Base-by-base conservation (phyloP, 2,329 filamentous ascomycete species). In the Dothidotthia symphoricarpi region DNA sequence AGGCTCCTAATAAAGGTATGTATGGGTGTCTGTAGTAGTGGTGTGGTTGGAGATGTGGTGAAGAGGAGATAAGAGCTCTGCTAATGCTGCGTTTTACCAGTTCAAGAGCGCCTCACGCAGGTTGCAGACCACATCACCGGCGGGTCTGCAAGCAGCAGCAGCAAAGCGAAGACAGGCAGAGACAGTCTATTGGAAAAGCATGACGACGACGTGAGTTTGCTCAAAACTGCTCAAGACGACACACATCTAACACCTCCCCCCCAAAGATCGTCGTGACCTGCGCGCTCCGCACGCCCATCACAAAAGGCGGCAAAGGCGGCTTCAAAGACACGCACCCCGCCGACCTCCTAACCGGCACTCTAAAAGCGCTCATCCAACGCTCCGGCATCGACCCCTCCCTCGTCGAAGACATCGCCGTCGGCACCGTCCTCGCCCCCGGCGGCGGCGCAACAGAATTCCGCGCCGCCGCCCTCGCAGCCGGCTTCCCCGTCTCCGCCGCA, bases 381-480 rank as follows among this genome's bases (percentile, higher is more conserved):
- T 96, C 90, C 53, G 82, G 83, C 51, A 94, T 97, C 70, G 86
- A 96, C 71, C 90, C 93, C 15, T 74, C 74, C 25, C 77, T 93
- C 24, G 88, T 98, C 32, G 88, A 97, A 69, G 93, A 98, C 65
- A 85, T 98, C 51, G 85, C 85, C 35, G 90, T 97, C 41, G 93
- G 93, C 52, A 85, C 84, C 39, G 93, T 98, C 19, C 82, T 98
- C 32, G 82, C 91, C 13, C 91, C 91, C 24, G 93, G 93, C 46
- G 93, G 89, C 55, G 93, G 91, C 53, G 93, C 93, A 15, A 97
- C 93, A 31, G 93, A 97, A 74, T 96, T 95, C 82, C 85, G 93
- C 51, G 93, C 89, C 43, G 93, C 93, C 24, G 84, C 85, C 37
- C 77, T 97, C 40, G 88, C 88, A 6, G 93, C 93, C 33, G 93